A percentile compares a stretch with the other conserved stretches of the same genome.
These are phyloP conservation scores for Colletotrichum sansevieriae DNA, from an alignment of 2,329 filamentous ascomycete species.

Conservation along the genomic window DNA sequence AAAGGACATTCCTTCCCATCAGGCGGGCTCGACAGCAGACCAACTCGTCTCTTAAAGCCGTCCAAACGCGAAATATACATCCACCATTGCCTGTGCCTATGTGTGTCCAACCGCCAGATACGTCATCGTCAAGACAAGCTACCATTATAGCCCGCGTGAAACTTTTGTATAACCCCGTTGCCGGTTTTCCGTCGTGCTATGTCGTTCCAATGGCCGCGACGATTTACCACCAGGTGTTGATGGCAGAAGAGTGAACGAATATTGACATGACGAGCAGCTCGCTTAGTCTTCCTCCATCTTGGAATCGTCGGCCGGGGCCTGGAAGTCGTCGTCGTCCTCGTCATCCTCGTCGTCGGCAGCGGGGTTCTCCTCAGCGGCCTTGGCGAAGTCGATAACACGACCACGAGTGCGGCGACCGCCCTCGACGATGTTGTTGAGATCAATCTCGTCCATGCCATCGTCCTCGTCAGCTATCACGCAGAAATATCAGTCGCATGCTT, in stretches of 20 bases:
- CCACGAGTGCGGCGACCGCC: conserved; percentile 88
- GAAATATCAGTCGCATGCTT: conserved; percentile 48
- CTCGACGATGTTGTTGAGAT: conserved; percentile 86
- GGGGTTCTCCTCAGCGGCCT: conserved; percentile 84
- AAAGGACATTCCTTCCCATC: conserved; percentile 4
- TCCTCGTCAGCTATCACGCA: conserved; percentile 71
- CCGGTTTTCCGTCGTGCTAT: conserved; percentile 20
- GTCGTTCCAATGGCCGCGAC: conserved; percentile 17
- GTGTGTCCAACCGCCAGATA: conserved; percentile 34
- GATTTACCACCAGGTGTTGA: background rate
- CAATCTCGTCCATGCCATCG: conserved; percentile 92
- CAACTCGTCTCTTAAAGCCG: conserved; percentile 25
- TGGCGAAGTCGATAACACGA: conserved; percentile 91
- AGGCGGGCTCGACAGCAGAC: conserved; percentile 23
- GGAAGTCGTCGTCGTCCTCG: conserved; percentile 79
- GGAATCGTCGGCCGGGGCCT: conserved; percentile 74
- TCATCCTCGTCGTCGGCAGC: conserved; percentile 84
- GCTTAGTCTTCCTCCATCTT: conserved; percentile 75
- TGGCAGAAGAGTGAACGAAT: conserved; percentile 16
- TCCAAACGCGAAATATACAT: conserved; percentile 25
- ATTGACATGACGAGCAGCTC: conserved; percentile 13
- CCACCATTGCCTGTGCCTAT: conserved; percentile 23
- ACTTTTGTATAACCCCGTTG: conserved; percentile 37
- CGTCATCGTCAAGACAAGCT: conserved; percentile 17
- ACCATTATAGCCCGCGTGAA: conserved; percentile 20